Conservation (phyloP, 192 early-diverging fungal species). For the Neocallimastix lanati region DNA sequence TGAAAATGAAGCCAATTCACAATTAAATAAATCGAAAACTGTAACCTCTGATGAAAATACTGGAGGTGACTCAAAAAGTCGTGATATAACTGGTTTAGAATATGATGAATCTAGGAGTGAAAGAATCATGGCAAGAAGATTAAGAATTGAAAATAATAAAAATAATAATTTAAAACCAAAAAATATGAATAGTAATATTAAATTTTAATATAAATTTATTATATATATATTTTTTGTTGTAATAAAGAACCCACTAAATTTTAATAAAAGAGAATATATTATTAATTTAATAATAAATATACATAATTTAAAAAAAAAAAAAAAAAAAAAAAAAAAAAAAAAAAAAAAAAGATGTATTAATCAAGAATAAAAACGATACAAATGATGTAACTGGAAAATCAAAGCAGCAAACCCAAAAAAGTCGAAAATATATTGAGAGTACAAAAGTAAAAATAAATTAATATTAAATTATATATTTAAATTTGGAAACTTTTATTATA, state of each 20-base stretch:
- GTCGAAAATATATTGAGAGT: not conserved
- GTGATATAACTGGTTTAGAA: not conserved
- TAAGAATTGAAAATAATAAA: not conserved
- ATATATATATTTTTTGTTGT: too few relatives aligned
- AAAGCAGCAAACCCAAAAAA: not conserved
- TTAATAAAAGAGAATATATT: too few relatives aligned
- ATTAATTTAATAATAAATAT: too few relatives aligned
- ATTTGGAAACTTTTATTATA: too few relatives aligned
- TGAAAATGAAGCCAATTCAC: not conserved
- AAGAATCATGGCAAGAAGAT: not conserved
- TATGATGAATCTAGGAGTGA: not conserved
- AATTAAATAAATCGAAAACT: not conserved
- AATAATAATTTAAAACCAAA: not conserved
- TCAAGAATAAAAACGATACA: not conserved
- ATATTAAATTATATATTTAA: too few relatives aligned
- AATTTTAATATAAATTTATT: too few relatives aligned
- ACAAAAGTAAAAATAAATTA: not conserved
- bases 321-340: too few relatives aligned
- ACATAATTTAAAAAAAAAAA: too few relatives aligned
- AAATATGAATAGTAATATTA: not conserved
- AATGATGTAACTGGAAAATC: not conserved
- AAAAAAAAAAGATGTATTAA: too few relatives aligned
- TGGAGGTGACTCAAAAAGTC: not conserved
- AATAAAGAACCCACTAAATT: too few relatives aligned
- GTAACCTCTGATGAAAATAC: not conserved